Conservation (phyloP, 1,139 yeast species). For the Lodderomyces oxycetoniae region DNA sequence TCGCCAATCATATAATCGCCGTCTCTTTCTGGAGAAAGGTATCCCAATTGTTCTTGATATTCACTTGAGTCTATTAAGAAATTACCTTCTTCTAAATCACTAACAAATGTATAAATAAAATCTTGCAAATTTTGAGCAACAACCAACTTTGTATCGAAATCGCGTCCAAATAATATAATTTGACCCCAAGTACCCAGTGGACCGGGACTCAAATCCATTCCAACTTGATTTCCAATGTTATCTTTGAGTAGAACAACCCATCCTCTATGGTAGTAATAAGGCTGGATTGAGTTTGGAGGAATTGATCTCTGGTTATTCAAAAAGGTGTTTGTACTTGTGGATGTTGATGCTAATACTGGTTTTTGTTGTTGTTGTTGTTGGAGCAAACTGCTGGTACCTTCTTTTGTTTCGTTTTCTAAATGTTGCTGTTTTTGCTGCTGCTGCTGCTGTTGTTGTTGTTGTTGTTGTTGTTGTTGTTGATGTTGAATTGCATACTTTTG, state of each 20-base stretch:
- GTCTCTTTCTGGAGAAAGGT: constrained; percentile 29
- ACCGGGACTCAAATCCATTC: constrained; percentile 60
- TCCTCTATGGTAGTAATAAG: constrained; percentile 50
- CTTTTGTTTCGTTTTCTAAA: constrained; percentile 5
- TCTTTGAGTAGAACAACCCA: constrained; percentile 62
- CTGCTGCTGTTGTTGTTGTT: constrained; percentile 3
- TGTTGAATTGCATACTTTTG: constrained; percentile 33
- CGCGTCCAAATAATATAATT: constrained; percentile 59
- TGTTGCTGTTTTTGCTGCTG: no score
- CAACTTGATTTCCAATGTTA: constrained; percentile 56
- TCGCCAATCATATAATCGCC: constrained; percentile 49
- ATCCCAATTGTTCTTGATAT: constrained; percentile 28
- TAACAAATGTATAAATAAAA: constrained; percentile 44
- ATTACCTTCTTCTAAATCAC: constrained; percentile 52
- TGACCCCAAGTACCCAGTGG: constrained; percentile 60
- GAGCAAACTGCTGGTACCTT: constrained; percentile 11
- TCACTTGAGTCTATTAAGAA: constrained; percentile 46
- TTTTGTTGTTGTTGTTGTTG: constrained; percentile 3
- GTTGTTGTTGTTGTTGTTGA: constrained; percentile 22
- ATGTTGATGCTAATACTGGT: constrained; percentile 11
- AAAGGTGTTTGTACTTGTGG: constrained; percentile 36
- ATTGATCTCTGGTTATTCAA: constrained; percentile 50
- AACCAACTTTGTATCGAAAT: constrained; percentile 57
- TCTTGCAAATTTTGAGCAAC: constrained; percentile 54
- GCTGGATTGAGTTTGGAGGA: constrained; percentile 55